Evolutionary conservation across 1,284 basidiomycete species (phyloP).

Genomic region (Anthracocystis panici-leucophaei): DNA sequence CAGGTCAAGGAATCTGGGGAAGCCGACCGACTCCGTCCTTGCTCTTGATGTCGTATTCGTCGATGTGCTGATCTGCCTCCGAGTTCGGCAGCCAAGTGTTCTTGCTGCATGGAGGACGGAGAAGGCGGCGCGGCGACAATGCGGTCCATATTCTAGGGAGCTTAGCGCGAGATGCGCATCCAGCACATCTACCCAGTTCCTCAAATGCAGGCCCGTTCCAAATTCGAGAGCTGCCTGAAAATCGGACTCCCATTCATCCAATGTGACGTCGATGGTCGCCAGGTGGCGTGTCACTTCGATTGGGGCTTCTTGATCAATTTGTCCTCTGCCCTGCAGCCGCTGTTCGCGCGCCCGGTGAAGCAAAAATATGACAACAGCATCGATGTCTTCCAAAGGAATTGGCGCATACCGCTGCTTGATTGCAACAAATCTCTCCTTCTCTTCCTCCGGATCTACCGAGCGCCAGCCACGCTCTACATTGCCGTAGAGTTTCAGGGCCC

Average conservation of each 20-base stretch:
- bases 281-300: constrained; percentile 21
- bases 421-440: constrained; percentile 2
- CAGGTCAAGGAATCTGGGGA: constrained; percentile 27
- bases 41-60: neutral
- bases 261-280: constrained; percentile 2
- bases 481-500: constrained; percentile 3
- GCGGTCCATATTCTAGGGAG: neutral
- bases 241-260: constrained; percentile 35
- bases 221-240: constrained; percentile 28
- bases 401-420: constrained; percentile 21
- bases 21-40: neutral
- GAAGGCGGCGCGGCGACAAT: constrained; percentile 15
- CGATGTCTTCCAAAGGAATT: constrained; percentile 15
- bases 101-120: constrained; percentile 19
- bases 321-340: neutral
- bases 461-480: constrained; percentile 16
- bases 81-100: constrained; percentile 20
- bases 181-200: neutral
- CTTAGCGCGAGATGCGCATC: neutral
- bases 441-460: neutral
- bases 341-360: constrained; percentile 3
- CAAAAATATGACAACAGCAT: constrained; percentile 17
- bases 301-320: neutral
- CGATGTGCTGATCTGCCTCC: neutral
- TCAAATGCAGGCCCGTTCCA: constrained; percentile 4